phyloP scores from a whole-genome alignment of 179 eudicot species.

The Silene coronaria region DNA sequence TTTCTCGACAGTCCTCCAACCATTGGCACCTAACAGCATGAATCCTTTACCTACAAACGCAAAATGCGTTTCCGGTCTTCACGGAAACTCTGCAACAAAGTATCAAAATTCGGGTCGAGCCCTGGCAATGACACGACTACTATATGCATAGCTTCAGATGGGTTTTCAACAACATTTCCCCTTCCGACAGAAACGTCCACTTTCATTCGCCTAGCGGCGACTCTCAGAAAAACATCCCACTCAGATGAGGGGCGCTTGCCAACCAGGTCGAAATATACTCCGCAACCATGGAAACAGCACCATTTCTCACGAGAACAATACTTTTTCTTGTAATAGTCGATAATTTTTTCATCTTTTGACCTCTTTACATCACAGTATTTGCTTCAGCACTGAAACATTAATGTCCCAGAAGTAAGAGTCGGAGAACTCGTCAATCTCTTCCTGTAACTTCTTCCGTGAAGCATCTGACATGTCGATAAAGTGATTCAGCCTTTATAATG shows the following conservation, averaged over 20 bases:
- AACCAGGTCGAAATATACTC: constrained; percentile 55
- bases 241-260: constrained; percentile 31
- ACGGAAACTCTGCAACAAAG: constrained; percentile 54
- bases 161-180: constrained; percentile 53
- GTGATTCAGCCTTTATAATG: constrained; percentile 76
- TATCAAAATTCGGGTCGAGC: constrained; percentile 34
- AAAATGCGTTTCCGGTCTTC: constrained; percentile 40
- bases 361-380: constrained; percentile 50
- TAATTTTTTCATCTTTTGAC: constrained; percentile 43
- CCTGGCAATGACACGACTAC: constrained; percentile 50
- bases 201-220: constrained; percentile 59
- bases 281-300: constrained; percentile 68
- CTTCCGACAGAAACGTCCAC: constrained; percentile 65
- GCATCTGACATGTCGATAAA: constrained; percentile 66
- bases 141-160: constrained; percentile 64
- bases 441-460: constrained; percentile 58
- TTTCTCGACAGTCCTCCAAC: constrained; percentile 67
- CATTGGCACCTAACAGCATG: constrained; percentile 61
- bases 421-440: constrained; percentile 78
- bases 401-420: constrained; percentile 77
- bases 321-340: constrained; percentile 59
- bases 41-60: constrained; percentile 42
- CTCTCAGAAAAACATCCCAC: constrained; percentile 36
- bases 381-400: constrained; percentile 59
- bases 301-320: constrained; percentile 67